phyloP scores from a whole-genome alignment of 2,329 filamentous ascomycete genomes.

The Pseudocercospora cruenta region DNA sequence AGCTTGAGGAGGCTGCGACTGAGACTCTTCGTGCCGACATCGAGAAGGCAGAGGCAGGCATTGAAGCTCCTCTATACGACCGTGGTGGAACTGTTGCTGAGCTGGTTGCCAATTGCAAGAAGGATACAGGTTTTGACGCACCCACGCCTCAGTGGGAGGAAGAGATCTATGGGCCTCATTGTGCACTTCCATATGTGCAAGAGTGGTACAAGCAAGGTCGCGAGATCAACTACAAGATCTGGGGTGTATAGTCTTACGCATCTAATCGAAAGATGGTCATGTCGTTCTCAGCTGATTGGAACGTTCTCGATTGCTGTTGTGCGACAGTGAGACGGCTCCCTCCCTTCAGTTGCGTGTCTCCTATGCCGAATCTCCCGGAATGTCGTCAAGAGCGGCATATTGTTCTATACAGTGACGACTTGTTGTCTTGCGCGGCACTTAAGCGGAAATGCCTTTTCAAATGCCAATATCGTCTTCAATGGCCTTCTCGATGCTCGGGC shows the following conservation, averaged over 20 bases:
- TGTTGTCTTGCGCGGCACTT: too few species aligned
- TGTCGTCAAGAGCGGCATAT: too few species aligned
- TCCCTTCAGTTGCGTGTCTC: background rate
- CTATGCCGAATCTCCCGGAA: too few species aligned
- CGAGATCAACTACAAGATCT: constrained; percentile 30
- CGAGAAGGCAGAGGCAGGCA: constrained; percentile 31
- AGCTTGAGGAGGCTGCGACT: constrained; percentile 27
- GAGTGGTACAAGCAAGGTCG: constrained; percentile 31
- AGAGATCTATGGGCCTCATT: constrained; percentile 33
- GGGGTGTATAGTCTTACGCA: constrained; percentile 20
- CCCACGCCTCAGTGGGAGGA: constrained; percentile 33
- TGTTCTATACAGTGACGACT: too few species aligned
- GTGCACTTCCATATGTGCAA: constrained; percentile 32
- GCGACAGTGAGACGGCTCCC: background rate
- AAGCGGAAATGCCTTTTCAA: too few species aligned
- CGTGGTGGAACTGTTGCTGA: constrained; percentile 31
- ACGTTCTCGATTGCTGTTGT: background rate
- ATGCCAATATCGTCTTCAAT: too few species aligned
- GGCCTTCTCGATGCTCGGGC: too few species aligned
- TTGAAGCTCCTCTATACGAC: constrained; percentile 28
- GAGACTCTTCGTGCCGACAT: constrained; percentile 30
- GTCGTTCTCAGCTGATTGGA: too few species aligned
- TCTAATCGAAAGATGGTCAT: too few species aligned
- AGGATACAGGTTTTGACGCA: constrained; percentile 31
- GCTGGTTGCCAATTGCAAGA: constrained; percentile 28